Conservation (phyloP, 495 filamentous ascomycete genomes). For the Penicillium pulvis region DNA sequence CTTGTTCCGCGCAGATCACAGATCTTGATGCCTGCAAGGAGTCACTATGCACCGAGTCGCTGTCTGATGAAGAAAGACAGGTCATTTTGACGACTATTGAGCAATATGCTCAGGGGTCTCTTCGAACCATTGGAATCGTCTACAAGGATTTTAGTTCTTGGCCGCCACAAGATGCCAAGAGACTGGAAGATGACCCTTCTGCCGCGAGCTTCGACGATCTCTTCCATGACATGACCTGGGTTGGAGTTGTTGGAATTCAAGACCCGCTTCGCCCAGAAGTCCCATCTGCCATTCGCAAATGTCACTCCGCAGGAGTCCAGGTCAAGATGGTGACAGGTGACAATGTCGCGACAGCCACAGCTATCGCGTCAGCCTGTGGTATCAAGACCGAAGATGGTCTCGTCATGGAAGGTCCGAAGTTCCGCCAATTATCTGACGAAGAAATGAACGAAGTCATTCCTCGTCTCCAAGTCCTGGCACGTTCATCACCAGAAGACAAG, state of each 20-base stretch:
- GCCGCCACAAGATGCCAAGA: slow-evolving; percentile 53
- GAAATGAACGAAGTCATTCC: slow-evolving; percentile 76
- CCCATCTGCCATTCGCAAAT: slow-evolving; percentile 69
- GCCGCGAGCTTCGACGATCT: slow-evolving; percentile 58
- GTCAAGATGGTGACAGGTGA: slow-evolving; percentile 92
- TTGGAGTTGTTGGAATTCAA: slow-evolving; percentile 66
- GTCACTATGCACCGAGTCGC: slow-evolving; percentile 36
- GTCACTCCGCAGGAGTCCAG: slow-evolving; percentile 75
- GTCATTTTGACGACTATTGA: slow-evolving; percentile 48
- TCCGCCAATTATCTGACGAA: slow-evolving; percentile 71
- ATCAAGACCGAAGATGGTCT: slow-evolving; percentile 74
- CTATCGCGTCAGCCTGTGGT: slow-evolving; percentile 82
- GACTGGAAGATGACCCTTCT: slow-evolving; percentile 51
- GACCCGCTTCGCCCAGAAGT: slow-evolving; percentile 74
- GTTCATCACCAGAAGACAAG: slow-evolving; percentile 88
- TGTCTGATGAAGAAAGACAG: slow-evolving; percentile 34
- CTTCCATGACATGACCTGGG: slow-evolving; percentile 61
- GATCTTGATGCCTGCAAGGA: slow-evolving; percentile 28
- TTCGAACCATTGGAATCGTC: slow-evolving; percentile 64
- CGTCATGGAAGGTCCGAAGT: slow-evolving; percentile 82
- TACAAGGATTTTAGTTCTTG: slow-evolving; percentile 65
- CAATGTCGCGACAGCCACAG: slow-evolving; percentile 77
- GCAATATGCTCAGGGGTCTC: slow-evolving; percentile 58
- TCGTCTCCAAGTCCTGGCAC: slow-evolving; percentile 77
- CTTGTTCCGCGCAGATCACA: slow-evolving; percentile 44